Evolutionary conservation across 352 stramenopile species (phyloP).

Genomic region (Phytophthora pinifolia): DNA sequence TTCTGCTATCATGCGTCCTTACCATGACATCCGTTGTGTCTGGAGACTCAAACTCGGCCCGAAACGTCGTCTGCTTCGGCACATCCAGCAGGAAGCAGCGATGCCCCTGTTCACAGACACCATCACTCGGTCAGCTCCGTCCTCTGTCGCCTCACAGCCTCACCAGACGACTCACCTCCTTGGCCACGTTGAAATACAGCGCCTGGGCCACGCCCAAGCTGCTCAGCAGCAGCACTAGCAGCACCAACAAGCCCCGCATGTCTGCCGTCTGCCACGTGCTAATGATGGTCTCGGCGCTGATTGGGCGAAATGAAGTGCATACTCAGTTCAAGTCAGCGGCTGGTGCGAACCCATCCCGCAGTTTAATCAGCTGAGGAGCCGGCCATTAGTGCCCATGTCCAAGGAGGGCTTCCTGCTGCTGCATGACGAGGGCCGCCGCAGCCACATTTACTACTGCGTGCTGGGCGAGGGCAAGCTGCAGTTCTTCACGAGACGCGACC

Average conservation of each 20-base stretch:
- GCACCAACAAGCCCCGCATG: neutral
- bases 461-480: conserved; percentile 72
- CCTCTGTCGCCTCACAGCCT: neutral
- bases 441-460: conserved; percentile 79
- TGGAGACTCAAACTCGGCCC: conserved; percentile 84
- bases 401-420: conserved; percentile 83
- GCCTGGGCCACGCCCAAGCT: conserved; percentile 22
- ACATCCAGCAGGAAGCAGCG: conserved; percentile 84
- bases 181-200: conserved; percentile 65
- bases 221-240: conserved; percentile 32
- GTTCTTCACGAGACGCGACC: conserved; percentile 68
- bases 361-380: no score
- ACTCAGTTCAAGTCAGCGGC: conserved; percentile 11
- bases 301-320: conserved; percentile 7
- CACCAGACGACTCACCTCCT: conserved; percentile 40
- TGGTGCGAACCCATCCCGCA: conserved; percentile 3
- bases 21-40: conserved; percentile 81
- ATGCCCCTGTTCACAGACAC: conserved; percentile 37
- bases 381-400: no score
- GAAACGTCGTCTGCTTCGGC: conserved; percentile 71
- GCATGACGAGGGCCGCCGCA: conserved; percentile 66
- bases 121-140: no score
- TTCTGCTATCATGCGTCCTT: neutral
- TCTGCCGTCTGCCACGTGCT: no score
- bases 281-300: neutral